Base-by-base conservation (phyloP, 2,329 filamentous ascomycete genomes). In the Scedosporium boydii region DNA sequence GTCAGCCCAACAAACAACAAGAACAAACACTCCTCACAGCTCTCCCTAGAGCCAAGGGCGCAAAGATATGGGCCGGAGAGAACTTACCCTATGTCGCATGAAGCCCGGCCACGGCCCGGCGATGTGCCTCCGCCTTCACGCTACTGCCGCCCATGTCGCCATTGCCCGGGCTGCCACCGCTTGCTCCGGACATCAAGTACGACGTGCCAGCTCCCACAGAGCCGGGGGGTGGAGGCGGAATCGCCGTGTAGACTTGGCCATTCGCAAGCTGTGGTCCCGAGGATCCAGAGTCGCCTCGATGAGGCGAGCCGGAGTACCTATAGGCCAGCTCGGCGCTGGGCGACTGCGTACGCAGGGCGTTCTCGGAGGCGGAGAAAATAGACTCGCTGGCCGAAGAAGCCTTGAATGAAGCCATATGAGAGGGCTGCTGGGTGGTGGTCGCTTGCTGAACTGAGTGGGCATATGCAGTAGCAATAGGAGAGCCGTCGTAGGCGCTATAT, bases 301-400 rank as follows among this genome's bases (percentile, higher is more conserved):
- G 34, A 14, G 34, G 34, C 10, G 59, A 44, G 26, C 42, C 34
- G n/a, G 59, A 61, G 61, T 67, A 67, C 23, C 65, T 62, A 42
- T 67, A 67, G n/a, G 61, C 62, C 16, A 65, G 14, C 6, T 67
- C 66, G 10, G 60, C 60, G 9, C 41, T 41, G 56, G 65, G 65
- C n/a, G 59, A 58, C 12, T 63, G 65, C 9, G 44, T 60, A 12
- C 65, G 63, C 16, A 67, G 65, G 46, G 63, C 61, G 4, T 58
- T 38, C 18, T 66, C 66, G 2, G 65, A 61, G 1, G 62, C 57
- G 3, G 64, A 63, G 59, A 66, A 67, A 29, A 67, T 62, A 58
- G 65, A 61, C 56, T 64, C 64, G 2, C 21, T 58, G 44, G 60
- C 27, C 12, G 63, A 58, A 48, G 64, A 60, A 12, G 60, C 48